Conservation (phyloP, 805 yeast genomes). For the Candida schatavii region DNA sequence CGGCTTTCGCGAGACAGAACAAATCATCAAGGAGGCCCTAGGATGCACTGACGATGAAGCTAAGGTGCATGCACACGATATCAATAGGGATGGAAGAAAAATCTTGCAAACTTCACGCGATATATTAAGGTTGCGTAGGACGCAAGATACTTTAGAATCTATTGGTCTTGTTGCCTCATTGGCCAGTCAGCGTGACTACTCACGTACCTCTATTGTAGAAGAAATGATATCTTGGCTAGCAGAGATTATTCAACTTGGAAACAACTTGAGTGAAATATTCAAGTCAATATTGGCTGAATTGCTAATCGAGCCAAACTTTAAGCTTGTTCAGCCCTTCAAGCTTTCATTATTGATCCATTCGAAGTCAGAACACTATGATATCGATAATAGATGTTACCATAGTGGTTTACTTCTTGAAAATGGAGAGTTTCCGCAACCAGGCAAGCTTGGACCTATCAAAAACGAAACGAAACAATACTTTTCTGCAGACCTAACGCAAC, state of each 20-base stretch:
- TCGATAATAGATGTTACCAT: slow-evolving; percentile 20
- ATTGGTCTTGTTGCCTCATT: slow-evolving; percentile 58
- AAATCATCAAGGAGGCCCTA: slow-evolving; percentile 39
- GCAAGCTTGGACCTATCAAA: slow-evolving; percentile 15
- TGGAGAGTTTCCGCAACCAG: slow-evolving; percentile 19
- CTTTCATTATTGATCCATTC: slow-evolving; percentile 10
- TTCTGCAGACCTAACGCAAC: slow-evolving; percentile 3
- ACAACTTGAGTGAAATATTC: slow-evolving; percentile 21
- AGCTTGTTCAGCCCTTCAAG: slow-evolving; percentile 31
- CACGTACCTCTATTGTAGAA: slow-evolving; percentile 46
- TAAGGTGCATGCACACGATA: slow-evolving; percentile 35
- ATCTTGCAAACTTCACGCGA: slow-evolving; percentile 35
- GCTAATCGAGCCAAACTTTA: slow-evolving; percentile 34
- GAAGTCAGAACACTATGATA: slow-evolving; percentile 8
- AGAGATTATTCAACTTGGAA: slow-evolving; percentile 22
- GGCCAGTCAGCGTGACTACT: slow-evolving; percentile 47
- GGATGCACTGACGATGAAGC: slow-evolving; percentile 26
- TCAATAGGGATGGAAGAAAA: slow-evolving; percentile 52
- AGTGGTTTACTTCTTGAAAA: slow-evolving; percentile 32
- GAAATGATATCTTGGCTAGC: slow-evolving; percentile 51
- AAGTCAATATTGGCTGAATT: slow-evolving; percentile 41
- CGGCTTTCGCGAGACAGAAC: slow-evolving; percentile 52
- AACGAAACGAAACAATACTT: slow-evolving; percentile 12
- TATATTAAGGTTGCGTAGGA: slow-evolving; percentile 22
- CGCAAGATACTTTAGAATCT: slow-evolving; percentile 38